Conservation (phyloP, 495 filamentous ascomycete species). For the Talaromyces nanjingensis region DNA sequence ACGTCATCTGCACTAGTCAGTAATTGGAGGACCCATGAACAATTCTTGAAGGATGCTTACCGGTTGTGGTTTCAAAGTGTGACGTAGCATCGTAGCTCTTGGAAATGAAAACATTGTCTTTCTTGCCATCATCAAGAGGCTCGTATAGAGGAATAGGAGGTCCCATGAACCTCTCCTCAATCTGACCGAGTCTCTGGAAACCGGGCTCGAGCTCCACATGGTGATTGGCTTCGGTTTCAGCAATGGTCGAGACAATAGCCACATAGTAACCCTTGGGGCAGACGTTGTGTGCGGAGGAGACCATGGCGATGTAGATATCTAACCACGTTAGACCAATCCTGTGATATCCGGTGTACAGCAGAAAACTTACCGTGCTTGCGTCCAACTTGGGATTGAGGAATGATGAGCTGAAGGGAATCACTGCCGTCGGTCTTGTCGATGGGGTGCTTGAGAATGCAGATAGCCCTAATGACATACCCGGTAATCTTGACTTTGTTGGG, state of each 20-base stretch:
- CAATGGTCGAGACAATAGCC: conserved; percentile 95
- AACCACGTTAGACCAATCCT: conserved; percentile 18
- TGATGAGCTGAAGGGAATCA: conserved; percentile 94
- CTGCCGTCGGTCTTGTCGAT: conserved; percentile 75
- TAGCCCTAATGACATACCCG: conserved; percentile 88
- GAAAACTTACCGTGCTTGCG: conserved; percentile 72
- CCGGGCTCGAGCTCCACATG: conserved; percentile 91
- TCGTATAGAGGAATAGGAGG: conserved; percentile 88
- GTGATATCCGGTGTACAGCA: background rate
- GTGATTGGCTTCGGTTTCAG: conserved; percentile 85
- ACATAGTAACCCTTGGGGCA: conserved; percentile 99
- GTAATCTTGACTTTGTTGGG: conserved; percentile 76
- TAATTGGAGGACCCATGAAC: background rate
- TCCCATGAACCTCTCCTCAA: conserved; percentile 97
- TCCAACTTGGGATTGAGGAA: conserved; percentile 93
- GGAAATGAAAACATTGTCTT: conserved; percentile 93
- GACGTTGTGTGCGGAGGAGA: conserved; percentile 94
- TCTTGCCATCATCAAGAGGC: conserved; percentile 76
- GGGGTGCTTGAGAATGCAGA: conserved; percentile 97
- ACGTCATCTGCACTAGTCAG: conserved; percentile 67
- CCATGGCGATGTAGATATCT: conserved; percentile 98
- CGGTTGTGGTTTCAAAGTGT: conserved; percentile 90
- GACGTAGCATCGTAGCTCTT: conserved; percentile 97
- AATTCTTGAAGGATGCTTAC: conserved; percentile 28
- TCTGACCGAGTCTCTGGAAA: conserved; percentile 85